Evolutionary conservation across 2,329 filamentous ascomycete genomes (phyloP).

Genomic region (Fusarium sp.): DNA sequence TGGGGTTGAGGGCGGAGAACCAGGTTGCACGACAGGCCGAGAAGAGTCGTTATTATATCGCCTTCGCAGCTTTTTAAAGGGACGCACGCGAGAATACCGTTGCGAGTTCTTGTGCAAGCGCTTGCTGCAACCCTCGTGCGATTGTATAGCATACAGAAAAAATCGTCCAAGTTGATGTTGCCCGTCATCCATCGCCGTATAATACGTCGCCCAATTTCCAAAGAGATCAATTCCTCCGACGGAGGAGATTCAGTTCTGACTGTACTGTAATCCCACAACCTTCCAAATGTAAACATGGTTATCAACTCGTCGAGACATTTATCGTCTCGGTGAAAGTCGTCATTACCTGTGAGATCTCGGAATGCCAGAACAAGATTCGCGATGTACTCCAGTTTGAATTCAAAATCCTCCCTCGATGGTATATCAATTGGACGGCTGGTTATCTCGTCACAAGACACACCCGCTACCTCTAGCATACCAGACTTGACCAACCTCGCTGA

Average conservation of each 20-base stretch:
- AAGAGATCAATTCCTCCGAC: not conserved
- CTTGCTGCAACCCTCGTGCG: rapidly evolving
- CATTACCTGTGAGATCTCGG: rapidly evolving
- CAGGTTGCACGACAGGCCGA: not conserved
- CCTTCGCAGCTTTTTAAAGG: not conserved
- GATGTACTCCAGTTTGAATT: not conserved
- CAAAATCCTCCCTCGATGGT: not conserved
- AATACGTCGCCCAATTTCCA: not conserved
- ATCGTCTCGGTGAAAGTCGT: not conserved
- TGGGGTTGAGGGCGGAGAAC: not conserved
- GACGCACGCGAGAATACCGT: not conserved
- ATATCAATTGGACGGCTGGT: no score
- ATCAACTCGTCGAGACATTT: not conserved
- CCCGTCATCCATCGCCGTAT: not conserved
- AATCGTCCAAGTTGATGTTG: rapidly evolving
- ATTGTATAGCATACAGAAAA: not conserved
- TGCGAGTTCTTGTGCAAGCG: not conserved
- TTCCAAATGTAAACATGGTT: not conserved
- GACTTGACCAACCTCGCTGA: not conserved
- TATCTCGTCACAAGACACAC: not conserved
- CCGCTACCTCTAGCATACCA: not conserved
- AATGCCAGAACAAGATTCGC: not conserved
- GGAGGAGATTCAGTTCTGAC: not conserved
- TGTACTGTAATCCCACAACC: not conserved
- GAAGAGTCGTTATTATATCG: not conserved